Percentiles rank a stretch among this genome's conserved stretches.
Conservation (phyloP, 345 rosid genomes). For the Hibiscus trionum region DNA sequence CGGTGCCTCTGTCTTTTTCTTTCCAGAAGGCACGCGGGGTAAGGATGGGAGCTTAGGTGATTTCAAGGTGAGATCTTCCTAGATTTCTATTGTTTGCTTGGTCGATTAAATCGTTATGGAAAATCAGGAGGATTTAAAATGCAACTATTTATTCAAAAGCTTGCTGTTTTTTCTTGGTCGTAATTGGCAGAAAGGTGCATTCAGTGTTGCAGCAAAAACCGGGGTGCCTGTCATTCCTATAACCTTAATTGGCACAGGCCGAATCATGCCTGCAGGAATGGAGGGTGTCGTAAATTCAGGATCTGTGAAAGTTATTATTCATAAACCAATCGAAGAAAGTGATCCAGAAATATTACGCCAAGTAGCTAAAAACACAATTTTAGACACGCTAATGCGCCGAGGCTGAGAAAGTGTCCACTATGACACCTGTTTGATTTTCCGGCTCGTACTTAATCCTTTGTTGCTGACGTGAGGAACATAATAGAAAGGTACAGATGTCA, state of each 20-base stretch:
- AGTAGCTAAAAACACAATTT: slow-evolving; percentile 60
- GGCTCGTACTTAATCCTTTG: too few relatives aligned
- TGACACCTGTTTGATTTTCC: background rate
- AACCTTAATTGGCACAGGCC: slow-evolving; percentile 83
- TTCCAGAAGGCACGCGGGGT: slow-evolving; percentile 93
- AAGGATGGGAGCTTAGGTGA: slow-evolving; percentile 71
- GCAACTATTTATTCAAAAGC: background rate
- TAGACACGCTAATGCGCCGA: slow-evolving; percentile 29
- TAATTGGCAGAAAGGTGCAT: slow-evolving; percentile 80
- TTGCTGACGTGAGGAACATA: background rate
- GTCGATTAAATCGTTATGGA: background rate
- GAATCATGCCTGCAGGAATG: slow-evolving; percentile 82
- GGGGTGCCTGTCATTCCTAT: slow-evolving; percentile 78
- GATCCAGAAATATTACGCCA: slow-evolving; percentile 51
- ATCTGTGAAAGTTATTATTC: slow-evolving; percentile 60
- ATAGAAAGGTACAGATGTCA: slow-evolving; percentile 8
- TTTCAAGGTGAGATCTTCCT: slow-evolving; percentile 62
- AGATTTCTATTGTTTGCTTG: background rate
- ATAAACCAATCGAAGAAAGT: slow-evolving; percentile 61
- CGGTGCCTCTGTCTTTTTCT: slow-evolving; percentile 79
- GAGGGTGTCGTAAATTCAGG: slow-evolving; percentile 71
- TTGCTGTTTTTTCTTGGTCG: slow-evolving; percentile 17
- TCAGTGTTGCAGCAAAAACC: slow-evolving; percentile 74
- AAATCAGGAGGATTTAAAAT: background rate
- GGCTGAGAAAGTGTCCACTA: slow-evolving; percentile 15